phyloP scores from a whole-genome alignment of 257 asterid genomes.

The Coffea eugenioides region DNA sequence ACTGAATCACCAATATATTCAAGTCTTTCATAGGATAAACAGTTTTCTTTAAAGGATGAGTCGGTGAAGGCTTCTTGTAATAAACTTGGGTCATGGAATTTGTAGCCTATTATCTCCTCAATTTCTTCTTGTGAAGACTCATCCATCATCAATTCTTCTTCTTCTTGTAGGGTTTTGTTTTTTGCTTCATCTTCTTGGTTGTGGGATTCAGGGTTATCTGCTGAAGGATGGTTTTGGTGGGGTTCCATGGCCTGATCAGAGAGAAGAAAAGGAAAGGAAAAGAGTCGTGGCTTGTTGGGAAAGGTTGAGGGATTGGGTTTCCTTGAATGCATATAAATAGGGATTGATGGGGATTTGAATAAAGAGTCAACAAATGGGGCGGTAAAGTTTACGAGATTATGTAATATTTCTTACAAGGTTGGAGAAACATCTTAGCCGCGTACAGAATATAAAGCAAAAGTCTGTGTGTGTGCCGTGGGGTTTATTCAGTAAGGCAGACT shows the following conservation, averaged over 20 bases:
- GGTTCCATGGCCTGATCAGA: not conserved
- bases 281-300: too few species aligned
- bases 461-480: too few species aligned
- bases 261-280: too few species aligned
- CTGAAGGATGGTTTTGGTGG: not conserved
- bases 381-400: too few species aligned
- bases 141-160: not conserved
- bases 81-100: constrained; percentile 27
- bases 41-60: constrained; percentile 16
- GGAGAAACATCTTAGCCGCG: too few species aligned
- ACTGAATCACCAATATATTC: constrained; percentile 49
- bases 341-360: too few species aligned
- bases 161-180: not conserved
- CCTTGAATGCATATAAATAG: too few species aligned
- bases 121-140: constrained; percentile 9
- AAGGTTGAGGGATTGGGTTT: too few species aligned
- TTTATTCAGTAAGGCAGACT: too few species aligned
- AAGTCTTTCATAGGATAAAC: constrained; percentile 31
- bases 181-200: not conserved
- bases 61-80: constrained; percentile 47
- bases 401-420: too few species aligned
- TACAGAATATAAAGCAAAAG: too few species aligned
- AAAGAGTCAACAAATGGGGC: too few species aligned
- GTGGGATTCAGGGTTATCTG: not conserved
- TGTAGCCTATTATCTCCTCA: constrained; percentile 29